A percentile compares a stretch with the other conserved stretches of the same genome.
Evolutionary conservation across 305 asterid species (phyloP).

Genomic region (Ajuga reptans): DNA sequence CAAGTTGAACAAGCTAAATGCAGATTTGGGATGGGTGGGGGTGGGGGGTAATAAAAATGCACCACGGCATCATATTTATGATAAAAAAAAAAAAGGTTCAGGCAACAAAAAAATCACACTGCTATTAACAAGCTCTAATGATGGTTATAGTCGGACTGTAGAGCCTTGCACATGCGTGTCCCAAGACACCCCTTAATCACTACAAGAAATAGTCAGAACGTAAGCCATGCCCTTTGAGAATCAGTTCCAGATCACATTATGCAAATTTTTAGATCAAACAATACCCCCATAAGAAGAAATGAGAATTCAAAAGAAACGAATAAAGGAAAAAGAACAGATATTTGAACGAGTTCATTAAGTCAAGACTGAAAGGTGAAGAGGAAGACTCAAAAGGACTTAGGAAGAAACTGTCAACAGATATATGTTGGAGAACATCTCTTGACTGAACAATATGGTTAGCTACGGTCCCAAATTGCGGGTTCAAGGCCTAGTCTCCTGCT

Average conservation of each 20-base stretch:
- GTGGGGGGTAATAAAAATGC: background rate
- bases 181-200: background rate
- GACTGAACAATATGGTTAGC: too few relatives aligned
- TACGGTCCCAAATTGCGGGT: background rate
- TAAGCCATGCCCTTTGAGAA: too few relatives aligned
- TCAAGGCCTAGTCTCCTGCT: background rate
- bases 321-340: background rate
- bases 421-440: too few relatives aligned
- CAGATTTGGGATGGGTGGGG: background rate
- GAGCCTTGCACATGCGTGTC: background rate
- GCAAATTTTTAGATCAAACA: background rate
- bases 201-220: too few relatives aligned
- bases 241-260: background rate
- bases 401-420: too few relatives aligned
- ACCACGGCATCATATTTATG: background rate
- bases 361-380: background rate
- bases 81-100: background rate
- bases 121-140: background rate
- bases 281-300: background rate
- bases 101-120: background rate
- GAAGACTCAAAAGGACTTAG: background rate
- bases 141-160: background rate
- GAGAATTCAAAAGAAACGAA: background rate
- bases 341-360: background rate
- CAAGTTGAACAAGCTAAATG: background rate